Evolutionary conservation across 2,329 filamentous ascomycete species (phyloP).

Genomic region (Botrytis fabae): DNA sequence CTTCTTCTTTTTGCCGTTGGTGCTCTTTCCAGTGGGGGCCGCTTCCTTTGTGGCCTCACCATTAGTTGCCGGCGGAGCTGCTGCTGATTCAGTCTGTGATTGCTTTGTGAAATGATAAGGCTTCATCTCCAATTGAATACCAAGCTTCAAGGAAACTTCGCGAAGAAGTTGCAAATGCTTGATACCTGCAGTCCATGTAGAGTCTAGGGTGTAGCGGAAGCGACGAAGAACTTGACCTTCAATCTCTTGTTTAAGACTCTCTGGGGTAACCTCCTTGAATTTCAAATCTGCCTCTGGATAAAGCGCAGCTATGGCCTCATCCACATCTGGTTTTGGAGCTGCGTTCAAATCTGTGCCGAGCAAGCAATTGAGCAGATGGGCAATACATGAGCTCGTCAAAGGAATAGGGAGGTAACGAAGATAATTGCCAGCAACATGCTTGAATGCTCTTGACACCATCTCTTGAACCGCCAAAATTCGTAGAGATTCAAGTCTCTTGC

Average conservation of each 20-base stretch:
- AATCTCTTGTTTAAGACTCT: slow-evolving; percentile 67
- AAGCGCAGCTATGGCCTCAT: slow-evolving; percentile 69
- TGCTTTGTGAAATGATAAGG: slow-evolving; percentile 65
- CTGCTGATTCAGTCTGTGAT: slow-evolving; percentile 42
- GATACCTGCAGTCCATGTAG: slow-evolving; percentile 65
- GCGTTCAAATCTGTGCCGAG: slow-evolving; percentile 74
- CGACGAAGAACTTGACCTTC: slow-evolving; percentile 69
- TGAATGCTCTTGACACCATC: slow-evolving; percentile 94
- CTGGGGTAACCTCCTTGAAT: slow-evolving; percentile 77
- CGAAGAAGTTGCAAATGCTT: slow-evolving; percentile 83
- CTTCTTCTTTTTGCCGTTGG: slow-evolving; percentile 51
- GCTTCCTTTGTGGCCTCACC: slow-evolving; percentile 48
- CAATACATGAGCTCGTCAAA: slow-evolving; percentile 74
- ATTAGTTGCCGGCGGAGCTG: slow-evolving; percentile 40
- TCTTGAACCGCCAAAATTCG: slow-evolving; percentile 79
- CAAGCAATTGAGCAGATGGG: slow-evolving; percentile 92
- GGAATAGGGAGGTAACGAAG: slow-evolving; percentile 77
- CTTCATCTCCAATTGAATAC: slow-evolving; percentile 81
- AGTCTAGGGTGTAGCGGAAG: slow-evolving; percentile 72
- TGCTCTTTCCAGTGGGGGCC: slow-evolving; percentile 35
- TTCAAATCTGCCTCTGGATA: slow-evolving; percentile 81
- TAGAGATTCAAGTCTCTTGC: slow-evolving; percentile 73
- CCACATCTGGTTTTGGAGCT: slow-evolving; percentile 76
- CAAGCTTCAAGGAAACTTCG: slow-evolving; percentile 85
- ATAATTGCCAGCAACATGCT: slow-evolving; percentile 81